Evolutionary conservation across 306 rosid genomes (phyloP).

Genomic region (Ormosia semicastrata): DNA sequence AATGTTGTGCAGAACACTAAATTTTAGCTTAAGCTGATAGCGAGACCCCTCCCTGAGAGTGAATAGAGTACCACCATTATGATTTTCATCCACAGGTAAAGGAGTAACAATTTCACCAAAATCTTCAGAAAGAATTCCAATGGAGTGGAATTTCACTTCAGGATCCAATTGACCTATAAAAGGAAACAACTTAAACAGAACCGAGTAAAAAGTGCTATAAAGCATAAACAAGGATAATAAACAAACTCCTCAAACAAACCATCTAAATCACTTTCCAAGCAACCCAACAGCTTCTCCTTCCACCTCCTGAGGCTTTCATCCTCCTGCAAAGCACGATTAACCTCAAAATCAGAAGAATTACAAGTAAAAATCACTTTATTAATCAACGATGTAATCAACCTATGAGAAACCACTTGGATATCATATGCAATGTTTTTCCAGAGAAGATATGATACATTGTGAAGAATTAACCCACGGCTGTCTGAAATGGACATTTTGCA

Average conservation of each 20-base stretch:
- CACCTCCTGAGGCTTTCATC: slow-evolving; percentile 98
- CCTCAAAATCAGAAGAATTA: slow-evolving; percentile 13
- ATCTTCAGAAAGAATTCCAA: slow-evolving; percentile 55
- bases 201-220: background rate
- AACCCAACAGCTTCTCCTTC: slow-evolving; percentile 96
- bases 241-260: slow-evolving; percentile 50
- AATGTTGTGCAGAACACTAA: slow-evolving; percentile 85
- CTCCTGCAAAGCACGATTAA: slow-evolving; percentile 52
- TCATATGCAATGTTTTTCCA: background rate
- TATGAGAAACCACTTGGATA: background rate
- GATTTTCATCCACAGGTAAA: slow-evolving; percentile 50
- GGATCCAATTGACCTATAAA: slow-evolving; percentile 68
- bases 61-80: slow-evolving; percentile 48
- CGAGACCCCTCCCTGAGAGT: slow-evolving; percentile 76
- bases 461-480: background rate
- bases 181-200: slow-evolving; percentile 19
- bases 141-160: slow-evolving; percentile 74
- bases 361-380: background rate
- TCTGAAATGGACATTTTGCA: background rate
- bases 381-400: background rate
- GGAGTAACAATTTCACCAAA: slow-evolving; percentile 54
- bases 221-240: slow-evolving; percentile 8
- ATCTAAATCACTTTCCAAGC: slow-evolving; percentile 74
- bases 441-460: background rate
- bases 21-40: slow-evolving; percentile 72